Base-by-base conservation (phyloP, 1,284 basidiomycete genomes). In the Irpex rosettiformis region DNA sequence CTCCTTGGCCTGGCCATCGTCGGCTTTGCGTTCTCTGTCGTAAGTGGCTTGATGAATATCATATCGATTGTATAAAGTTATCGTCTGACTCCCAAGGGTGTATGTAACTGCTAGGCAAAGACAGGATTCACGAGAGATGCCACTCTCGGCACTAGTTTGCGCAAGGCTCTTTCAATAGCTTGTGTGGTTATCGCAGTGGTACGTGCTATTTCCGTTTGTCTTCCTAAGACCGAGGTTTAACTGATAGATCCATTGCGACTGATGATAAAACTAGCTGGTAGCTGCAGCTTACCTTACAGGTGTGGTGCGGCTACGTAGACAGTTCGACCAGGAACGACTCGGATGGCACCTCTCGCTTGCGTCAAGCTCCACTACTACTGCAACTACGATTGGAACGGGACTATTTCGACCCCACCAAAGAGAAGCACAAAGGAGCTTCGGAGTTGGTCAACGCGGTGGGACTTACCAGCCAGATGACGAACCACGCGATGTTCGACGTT, bases 21-120 rank as follows among this genome's bases (percentile, higher is more conserved):
- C 56, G 67, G 62, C 1, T 66, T 79, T 10, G 74, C 81, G 0
- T 79, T 83, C 64, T 74, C 75, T 62, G 79, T 82, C 72, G 82
- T 80, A 61, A 51, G 67, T 57, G 21, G 21, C 25, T 18, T 18
- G 43, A 45, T 18, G n/a, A n/a, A n/a, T n/a, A n/a, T n/a, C n/a
- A n/a, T 18, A 45, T 45, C 21, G 3, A 16, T 45, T 22, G n/a
- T n/a, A n/a, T n/a, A n/a, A n/a, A n/a, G n/a, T n/a, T 45, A n/a
- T 18, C 43, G 43, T 18, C 43, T 22, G 16, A 22, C 16, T n/a
- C n/a, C n/a, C n/a, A n/a, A n/a, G n/a, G n/a, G n/a, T 22, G n/a
- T n/a, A 5, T 8, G 7, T 45, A n/a, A 2, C 18, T 7, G n/a
- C n/a, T n/a, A 51, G 48, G 21, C 48, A 10, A 51, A 27, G 24